Base-by-base conservation (phyloP, 805 yeast genomes). In the Wickerhamiella nectarea region DNA sequence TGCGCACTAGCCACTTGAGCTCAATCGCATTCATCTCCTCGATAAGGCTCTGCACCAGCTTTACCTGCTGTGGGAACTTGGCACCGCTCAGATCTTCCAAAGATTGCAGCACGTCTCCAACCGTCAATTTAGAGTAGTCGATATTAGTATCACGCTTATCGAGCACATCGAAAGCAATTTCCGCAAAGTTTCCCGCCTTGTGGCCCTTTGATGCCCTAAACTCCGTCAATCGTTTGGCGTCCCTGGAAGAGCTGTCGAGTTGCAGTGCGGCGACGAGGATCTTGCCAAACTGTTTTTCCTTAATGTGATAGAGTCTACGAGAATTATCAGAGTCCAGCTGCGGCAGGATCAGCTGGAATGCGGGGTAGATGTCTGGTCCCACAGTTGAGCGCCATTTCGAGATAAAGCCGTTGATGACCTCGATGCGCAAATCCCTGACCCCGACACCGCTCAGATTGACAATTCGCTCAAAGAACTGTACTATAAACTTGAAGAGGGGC, bases 331-430 rank as follows among this genome's bases (percentile, higher is more conserved):
- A 63, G 51, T 83, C 94, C 41, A 74, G 66, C 43, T 75, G 70
- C 0, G 93, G 85, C 21, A 80, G 45, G 45, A 61, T 63, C 38
- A 86, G 64, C 25, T 76, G 63, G 12, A 81, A 65, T 1, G 78
- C 78, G 0, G 89, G 87, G 51, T 70, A 76, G 3, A 86, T 68
- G 57, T 86, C 71, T 14, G 67, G 59, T 0, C 85, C 85, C 0
- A 78, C 76, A 1, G 66, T 60, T 12, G 50, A 52, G 29, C 76
- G 59, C 80, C 81, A 79, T 31, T 64, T 56, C 4, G 56, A 54
- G 24, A 76, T 61, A 53, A 75, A 79, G 14, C 52, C 49, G 0
- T 52, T 45, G 2, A 74, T 58, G 1, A 63, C 35, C 15, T 25
- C 33, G 10, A 35, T 19, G 15, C 47, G 28, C 25, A 31, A 11